A percentile compares a stretch with the other conserved stretches of the same genome.
phyloP scores from a whole-genome alignment of 192 early-diverging fungal genomes.

The Gamsiella multidivaricata region DNA sequence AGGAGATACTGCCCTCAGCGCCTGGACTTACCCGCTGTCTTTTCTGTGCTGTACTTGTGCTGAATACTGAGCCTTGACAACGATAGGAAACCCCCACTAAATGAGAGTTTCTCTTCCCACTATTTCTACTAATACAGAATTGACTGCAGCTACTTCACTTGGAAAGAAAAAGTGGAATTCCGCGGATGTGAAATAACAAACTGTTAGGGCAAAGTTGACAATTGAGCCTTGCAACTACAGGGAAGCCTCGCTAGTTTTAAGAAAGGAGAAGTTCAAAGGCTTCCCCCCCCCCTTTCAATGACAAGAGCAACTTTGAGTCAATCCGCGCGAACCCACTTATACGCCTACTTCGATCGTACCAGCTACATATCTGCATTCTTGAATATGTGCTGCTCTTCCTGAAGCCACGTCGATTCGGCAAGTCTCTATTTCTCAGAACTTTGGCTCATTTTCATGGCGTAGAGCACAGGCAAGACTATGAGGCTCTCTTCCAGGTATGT shows the following conservation, averaged over 20 bases:
- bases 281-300: constrained; percentile 46
- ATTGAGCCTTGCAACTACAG: constrained; percentile 13
- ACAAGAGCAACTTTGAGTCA: constrained; percentile 16
- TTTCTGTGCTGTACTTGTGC: too few relatives aligned
- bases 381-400: constrained; percentile 27
- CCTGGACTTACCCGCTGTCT: too few relatives aligned
- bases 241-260: constrained; percentile 23
- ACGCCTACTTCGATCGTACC: constrained; percentile 42
- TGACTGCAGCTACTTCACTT: too few relatives aligned
- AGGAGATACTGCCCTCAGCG: too few relatives aligned
- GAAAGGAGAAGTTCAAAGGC: neutral
- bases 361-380: constrained; percentile 27
- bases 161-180: too few relatives aligned
- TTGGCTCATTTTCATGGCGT: constrained; percentile 47
- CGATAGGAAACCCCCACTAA: too few relatives aligned
- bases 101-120: too few relatives aligned
- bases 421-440: constrained; percentile 43
- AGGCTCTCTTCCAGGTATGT: constrained; percentile 32
- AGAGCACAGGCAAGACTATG: constrained; percentile 25
- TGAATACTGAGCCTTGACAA: too few relatives aligned
- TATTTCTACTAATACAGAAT: too few relatives aligned
- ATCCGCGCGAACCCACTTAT: constrained; percentile 16
- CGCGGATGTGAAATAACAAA: too few relatives aligned
- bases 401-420: constrained; percentile 41
- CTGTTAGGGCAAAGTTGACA: too few relatives aligned